These are phyloP conservation scores for Globisporangium sylvaticum DNA, from an alignment of 352 stramenopile genomes.

Conservation along the genomic window DNA sequence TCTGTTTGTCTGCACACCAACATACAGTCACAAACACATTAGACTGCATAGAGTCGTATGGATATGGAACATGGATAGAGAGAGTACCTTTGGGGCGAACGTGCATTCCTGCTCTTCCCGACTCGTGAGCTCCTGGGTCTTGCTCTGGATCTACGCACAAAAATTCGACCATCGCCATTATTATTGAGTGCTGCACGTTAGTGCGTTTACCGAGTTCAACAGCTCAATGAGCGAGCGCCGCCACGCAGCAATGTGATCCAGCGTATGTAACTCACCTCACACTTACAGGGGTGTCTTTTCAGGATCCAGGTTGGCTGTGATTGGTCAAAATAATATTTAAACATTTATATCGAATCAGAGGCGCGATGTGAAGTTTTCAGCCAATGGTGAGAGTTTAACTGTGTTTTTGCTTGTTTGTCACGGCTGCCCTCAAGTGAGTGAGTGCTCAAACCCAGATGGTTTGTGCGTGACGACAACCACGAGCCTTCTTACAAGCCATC, in stretches of 20 bases:
- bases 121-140: conserved; percentile 37
- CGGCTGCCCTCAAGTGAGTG: background rate
- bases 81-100: conserved; percentile 44
- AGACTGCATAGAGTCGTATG: background rate
- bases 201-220: too few relatives aligned
- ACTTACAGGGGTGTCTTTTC: conserved; percentile 6
- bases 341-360: conserved; percentile 1
- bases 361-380: background rate
- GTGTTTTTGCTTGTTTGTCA: background rate
- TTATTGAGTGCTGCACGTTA: background rate
- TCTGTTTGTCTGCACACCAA: conserved; percentile 2
- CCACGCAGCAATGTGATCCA: too few relatives aligned
- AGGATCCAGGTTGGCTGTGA: background rate
- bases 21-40: background rate
- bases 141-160: conserved; percentile 27
- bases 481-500: background rate
- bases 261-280: too few relatives aligned
- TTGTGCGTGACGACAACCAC: background rate
- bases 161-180: background rate
- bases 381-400: background rate
- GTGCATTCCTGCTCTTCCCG: conserved; percentile 50
- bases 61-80: background rate
- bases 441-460: background rate
- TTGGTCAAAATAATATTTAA: background rate
- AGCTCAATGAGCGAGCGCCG: too few relatives aligned